Percentiles rank a stretch among this genome's conserved stretches.
Conservation (phyloP, 257 asterid genomes). For the Solanum sejunctum region DNA sequence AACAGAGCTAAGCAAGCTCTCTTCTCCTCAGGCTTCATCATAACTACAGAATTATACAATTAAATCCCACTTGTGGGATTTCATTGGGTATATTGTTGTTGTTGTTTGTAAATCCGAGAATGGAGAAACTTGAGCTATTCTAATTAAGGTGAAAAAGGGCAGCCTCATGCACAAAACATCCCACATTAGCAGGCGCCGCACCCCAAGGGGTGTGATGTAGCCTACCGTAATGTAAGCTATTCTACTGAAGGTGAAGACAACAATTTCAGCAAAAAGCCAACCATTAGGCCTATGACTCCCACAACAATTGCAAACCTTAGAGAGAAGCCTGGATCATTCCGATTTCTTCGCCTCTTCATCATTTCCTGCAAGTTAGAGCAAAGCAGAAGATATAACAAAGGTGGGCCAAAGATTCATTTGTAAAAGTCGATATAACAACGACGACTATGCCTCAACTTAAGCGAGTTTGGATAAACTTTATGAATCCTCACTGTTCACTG, state of each 20-base stretch:
- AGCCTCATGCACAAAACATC: not conserved
- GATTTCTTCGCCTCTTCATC: conserved; percentile 26
- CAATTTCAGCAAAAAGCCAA: conserved; percentile 30
- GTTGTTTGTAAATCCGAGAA: not conserved
- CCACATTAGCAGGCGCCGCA: not conserved
- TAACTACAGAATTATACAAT: conserved; percentile 8
- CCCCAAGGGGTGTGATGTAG: not conserved
- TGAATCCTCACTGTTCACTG: not conserved
- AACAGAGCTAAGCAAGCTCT: conserved; percentile 5
- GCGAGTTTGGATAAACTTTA: not conserved
- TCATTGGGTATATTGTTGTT: too few relatives aligned
- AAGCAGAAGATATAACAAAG: not conserved
- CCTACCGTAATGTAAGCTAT: not conserved
- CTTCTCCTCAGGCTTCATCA: not conserved
- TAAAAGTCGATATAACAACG: not conserved
- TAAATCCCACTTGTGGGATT: not conserved
- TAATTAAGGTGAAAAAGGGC: not conserved
- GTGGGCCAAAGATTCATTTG: not conserved
- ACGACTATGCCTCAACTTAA: not conserved
- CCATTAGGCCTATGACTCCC: conserved; percentile 29
- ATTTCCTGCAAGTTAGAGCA: conserved; percentile 16
- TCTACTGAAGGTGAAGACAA: conserved; percentile 24
- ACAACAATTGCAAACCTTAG: conserved; percentile 24
- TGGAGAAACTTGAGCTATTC: conserved; percentile 7
- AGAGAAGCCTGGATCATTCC: conserved; percentile 29